Base-by-base conservation (phyloP, 169 alveolate species). In the Plasmodium reichenowi region DNA sequence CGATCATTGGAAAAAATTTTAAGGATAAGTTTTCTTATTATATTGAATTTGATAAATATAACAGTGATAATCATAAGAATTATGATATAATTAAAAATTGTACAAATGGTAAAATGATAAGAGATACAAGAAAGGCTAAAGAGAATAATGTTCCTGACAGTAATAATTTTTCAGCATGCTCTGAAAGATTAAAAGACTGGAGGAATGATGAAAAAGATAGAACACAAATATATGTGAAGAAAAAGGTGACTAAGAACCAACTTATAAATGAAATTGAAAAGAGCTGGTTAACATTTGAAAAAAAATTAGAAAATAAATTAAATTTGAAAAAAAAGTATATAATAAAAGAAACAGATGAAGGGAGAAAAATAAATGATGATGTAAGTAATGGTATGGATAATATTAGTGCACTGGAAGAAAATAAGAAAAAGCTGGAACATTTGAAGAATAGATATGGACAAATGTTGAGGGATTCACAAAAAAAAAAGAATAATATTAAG, bases 231-330 rank as follows among this genome's bases (percentile, higher is more conserved):
- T 29, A 26, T 3, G 48, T 22, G 8, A 76, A 76, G 32, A 64
- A 63, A 29, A 86, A 86, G 48, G 50, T 13, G 5, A 15, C 24
- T 7, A 71, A 72, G 5, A 38, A 60, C 10, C 15, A 38, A 47
- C 64, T 72, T n/a, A 50, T 72, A 43, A 15, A 38, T 48, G 76
- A 86, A 71, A 73, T 86, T 60, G 92, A 86, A 47, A 38, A 86
- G 24, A 86, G 87, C n/a, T 86, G 92, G 86, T 26, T 71, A n/a
- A 60, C 66, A 32, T 86, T 86, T 52, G 92, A 86, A 48, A 86
- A 72, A 22, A 86, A 86, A 54, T 62, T 86, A 29, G 88, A 60
- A 86, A 72, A 50, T 24, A 86, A 86, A 15, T 54, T 64, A 54
- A 63, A 32, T 29, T 20, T 43, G 63, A 64, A 67, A 59, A 70